These are phyloP conservation scores for Gymnopus androsaceus DNA, from an alignment of 1,284 basidiomycete species.

Conservation along the genomic window DNA sequence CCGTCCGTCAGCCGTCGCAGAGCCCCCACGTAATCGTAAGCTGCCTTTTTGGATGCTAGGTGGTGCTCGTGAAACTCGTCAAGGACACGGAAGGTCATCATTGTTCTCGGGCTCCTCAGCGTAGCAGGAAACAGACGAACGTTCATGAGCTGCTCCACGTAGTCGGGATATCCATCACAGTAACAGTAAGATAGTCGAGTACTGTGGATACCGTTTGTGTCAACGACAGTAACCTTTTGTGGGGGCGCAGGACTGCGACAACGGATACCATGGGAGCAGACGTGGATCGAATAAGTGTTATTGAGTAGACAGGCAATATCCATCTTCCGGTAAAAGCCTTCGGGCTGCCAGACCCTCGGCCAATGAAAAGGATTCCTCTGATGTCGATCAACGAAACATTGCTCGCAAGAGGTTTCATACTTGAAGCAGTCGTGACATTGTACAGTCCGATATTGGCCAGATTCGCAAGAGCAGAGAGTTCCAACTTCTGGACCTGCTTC, in stretches of 20 bases:
- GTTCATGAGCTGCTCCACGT: slow-evolving; percentile 27
- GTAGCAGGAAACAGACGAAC: slow-evolving; percentile 33
- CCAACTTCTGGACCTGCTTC: neutral
- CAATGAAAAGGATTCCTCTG: slow-evolving; percentile 22
- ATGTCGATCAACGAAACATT: slow-evolving; percentile 22
- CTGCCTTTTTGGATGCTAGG: slow-evolving; percentile 27
- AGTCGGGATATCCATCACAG: slow-evolving; percentile 14
- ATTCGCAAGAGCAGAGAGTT: neutral
- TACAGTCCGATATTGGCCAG: neutral
- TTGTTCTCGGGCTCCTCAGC: slow-evolving; percentile 23
- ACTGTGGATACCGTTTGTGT: slow-evolving; percentile 24
- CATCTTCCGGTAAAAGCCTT: slow-evolving; percentile 19
- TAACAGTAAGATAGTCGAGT: slow-evolving; percentile 21
- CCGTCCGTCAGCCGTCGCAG: slow-evolving; percentile 14
- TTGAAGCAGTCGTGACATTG: slow-evolving; percentile 17
- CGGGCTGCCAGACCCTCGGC: slow-evolving; percentile 24
- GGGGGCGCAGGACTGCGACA: neutral
- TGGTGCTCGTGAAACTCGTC: slow-evolving; percentile 30
- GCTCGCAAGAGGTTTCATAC: slow-evolving; percentile 9
- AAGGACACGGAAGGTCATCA: slow-evolving; percentile 31
- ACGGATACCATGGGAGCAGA: slow-evolving; percentile 12
- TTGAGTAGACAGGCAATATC: slow-evolving; percentile 22
- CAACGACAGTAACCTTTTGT: neutral
- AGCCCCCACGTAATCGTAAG: slow-evolving; percentile 27
- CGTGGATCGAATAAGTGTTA: slow-evolving; percentile 17